Base-by-base conservation (phyloP, 2,329 filamentous ascomycete species). In the Mariannaea sp. region DNA sequence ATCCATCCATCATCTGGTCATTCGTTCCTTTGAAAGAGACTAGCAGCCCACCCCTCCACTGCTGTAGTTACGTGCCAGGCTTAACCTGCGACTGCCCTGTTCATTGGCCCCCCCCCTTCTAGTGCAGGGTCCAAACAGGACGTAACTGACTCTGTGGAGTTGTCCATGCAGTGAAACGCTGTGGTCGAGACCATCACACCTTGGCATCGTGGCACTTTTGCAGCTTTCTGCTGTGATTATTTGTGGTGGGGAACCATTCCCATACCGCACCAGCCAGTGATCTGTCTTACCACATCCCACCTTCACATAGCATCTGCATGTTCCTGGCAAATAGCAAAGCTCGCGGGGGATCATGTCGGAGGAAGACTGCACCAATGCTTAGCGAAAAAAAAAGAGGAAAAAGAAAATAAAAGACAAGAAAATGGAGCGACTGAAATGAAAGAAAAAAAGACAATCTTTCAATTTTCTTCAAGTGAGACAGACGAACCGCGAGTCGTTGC, bases 1-100 rank as follows among this genome's bases (percentile, higher is more conserved):
- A 49, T 49, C n/a, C n/a, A n/a, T 36, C 16, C 30, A 49, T 49
- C 16, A n/a, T 33, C 12, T 49, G 51, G 51, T 54, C 51, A 54
- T 40, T 41, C 45, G 51, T 44, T 27, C 16, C n/a, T 40, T 36
- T 40, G 39, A 40, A 16, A 20, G 17, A 43, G 38, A 48, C 50
- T 53, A 48, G 39, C 38, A 43, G 35, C 17, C 44, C 39, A 43
- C 40, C 40, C 38, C 19, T n/a, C n/a, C n/a, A n/a, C n/a, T n/a
- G n/a, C n/a, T n/a, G n/a, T n/a, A n/a, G n/a, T n/a, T n/a, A n/a
- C n/a, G n/a, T n/a, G n/a, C n/a, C n/a, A n/a, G n/a, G n/a, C n/a
- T n/a, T n/a, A 29, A 39, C 24, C 40, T 33, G 27, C 19, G 33
- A 40, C 14, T 45, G n/a, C n/a, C 39, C 33, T 13, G 20, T 33